Evolutionary conservation across 768 basidiomycete species (phyloP), one percentile per base, ranked within the genome.

Genomic region (Kwoniella bestiolae): DNA sequence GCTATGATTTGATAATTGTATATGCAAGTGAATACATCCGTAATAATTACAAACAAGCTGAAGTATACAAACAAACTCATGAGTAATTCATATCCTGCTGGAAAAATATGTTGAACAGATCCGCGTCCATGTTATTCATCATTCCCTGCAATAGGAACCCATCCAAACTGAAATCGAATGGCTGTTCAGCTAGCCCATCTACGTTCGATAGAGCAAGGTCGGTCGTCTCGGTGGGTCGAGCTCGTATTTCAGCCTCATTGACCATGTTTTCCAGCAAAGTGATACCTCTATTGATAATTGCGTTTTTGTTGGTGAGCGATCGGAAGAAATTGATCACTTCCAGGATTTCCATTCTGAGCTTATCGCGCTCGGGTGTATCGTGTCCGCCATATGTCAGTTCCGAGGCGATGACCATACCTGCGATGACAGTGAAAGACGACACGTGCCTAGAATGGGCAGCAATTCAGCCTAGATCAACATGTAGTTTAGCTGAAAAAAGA

Each of bases 341-440:
- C 6, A 50, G 45, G 6, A 68, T 41, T 35, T 68, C 67, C n/a
- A 25, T 25, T 21, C 47, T 21, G 0, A 68, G 49, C 14, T 35
- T 18, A 21, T 56, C 55, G 21, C 55, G 29, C 18, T 38, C 9
- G 4, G 29, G 18, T 9, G 21, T 1, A 18, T 56, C 32, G 4
- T 56, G 55, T 9, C 55, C 55, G 14, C 62, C 65, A 31, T 66
- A 55, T 9, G 56, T 32, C 14, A 68, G 31, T 29, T 68, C 67
- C n/a, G n/a, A 44, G n/a, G 56, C 67, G 14, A 68, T 25, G 14
- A 68, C 50, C 60, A 64, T 63, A 32, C 67, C 67, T 21, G 35
- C 31, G 16, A 68, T 63, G 26, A 68, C 67, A 3, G 67, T 64
- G 45, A 58, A 52, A 11, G 61, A 62, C 3, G 62, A 68, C 6